Conservation (phyloP, 345 rosid species). For the Acer saccharum region DNA sequence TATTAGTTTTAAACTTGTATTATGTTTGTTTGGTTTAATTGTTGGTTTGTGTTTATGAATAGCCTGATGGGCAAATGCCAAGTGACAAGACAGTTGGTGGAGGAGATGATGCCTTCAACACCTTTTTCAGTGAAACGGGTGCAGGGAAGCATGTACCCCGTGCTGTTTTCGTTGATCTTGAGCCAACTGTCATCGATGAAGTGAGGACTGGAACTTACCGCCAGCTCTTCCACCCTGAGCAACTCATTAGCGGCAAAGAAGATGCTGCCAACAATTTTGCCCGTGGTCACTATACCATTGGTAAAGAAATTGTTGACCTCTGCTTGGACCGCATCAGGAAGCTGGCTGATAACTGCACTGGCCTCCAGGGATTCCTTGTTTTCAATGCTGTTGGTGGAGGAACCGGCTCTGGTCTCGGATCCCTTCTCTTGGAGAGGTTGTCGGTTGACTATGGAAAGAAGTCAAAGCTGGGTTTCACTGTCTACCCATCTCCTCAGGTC, state of each 20-base stretch:
- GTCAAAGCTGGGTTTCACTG: conserved; percentile 79
- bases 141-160: conserved; percentile 87
- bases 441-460: conserved; percentile 78
- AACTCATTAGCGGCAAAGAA: conserved; percentile 75
- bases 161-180: conserved; percentile 77
- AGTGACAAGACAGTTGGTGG: conserved; percentile 74
- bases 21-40: not conserved
- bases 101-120: conserved; percentile 82
- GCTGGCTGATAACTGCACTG: conserved; percentile 85
- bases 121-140: conserved; percentile 83
- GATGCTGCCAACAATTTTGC: conserved; percentile 89
- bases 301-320: conserved; percentile 78
- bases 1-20: not conserved
- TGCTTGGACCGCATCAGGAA: conserved; percentile 77
- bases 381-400: conserved; percentile 87
- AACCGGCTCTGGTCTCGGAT: conserved; percentile 85
- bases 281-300: conserved; percentile 86
- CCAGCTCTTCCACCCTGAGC: conserved; percentile 59
- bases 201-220: conserved; percentile 56
- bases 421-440: conserved; percentile 69
- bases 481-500: conserved; percentile 80
- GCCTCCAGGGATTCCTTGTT: conserved; percentile 82
- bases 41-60: conserved; percentile 10
- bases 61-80: conserved; percentile 90
- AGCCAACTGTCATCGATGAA: conserved; percentile 78